Conservation (phyloP, 2,329 filamentous ascomycete genomes). For the Microcyclospora tardicrescens region DNA sequence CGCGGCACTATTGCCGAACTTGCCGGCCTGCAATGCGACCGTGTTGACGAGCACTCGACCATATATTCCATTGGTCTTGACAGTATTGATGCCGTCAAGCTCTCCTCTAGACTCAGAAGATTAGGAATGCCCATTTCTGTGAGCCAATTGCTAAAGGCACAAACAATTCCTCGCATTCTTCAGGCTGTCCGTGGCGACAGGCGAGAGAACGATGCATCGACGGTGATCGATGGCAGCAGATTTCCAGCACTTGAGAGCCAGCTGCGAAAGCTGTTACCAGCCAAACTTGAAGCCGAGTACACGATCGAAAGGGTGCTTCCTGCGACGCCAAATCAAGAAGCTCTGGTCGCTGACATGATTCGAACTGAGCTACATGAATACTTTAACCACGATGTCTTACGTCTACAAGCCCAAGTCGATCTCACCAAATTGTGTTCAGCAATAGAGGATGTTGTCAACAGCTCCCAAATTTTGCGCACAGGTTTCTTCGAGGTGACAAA, state of each 20-base stretch:
- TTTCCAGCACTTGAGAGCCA: conserved; percentile 6
- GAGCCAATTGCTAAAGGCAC: conserved; percentile 62
- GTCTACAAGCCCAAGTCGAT: conserved; percentile 44
- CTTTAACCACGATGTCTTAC: conserved; percentile 71
- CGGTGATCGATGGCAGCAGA: conserved; percentile 1
- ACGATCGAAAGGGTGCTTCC: conserved; percentile 52
- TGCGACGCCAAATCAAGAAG: conserved; percentile 72
- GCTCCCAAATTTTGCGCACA: conserved; percentile 62
- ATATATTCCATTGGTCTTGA: conserved; percentile 78
- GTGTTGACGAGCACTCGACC: conserved; percentile 46
- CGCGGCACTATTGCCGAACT: conserved; percentile 51
- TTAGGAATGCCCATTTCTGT: conserved; percentile 49
- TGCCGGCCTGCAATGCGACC: conserved; percentile 38
- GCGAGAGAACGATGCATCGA: neutral
- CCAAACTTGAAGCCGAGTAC: conserved; percentile 1
- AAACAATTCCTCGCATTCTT: conserved; percentile 53
- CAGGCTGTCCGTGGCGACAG: conserved; percentile 3
- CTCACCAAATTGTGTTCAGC: conserved; percentile 44
- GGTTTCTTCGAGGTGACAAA: conserved; percentile 56
- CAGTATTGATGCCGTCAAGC: conserved; percentile 81
- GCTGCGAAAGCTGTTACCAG: conserved; percentile 3
- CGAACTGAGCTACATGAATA: conserved; percentile 62
- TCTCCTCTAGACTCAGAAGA: conserved; percentile 58
- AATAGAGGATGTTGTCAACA: conserved; percentile 46
- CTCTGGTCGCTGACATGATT: conserved; percentile 72